Conservation (phyloP, 2,329 filamentous ascomycete species). For the Colletotrichum neosansevieriae region DNA sequence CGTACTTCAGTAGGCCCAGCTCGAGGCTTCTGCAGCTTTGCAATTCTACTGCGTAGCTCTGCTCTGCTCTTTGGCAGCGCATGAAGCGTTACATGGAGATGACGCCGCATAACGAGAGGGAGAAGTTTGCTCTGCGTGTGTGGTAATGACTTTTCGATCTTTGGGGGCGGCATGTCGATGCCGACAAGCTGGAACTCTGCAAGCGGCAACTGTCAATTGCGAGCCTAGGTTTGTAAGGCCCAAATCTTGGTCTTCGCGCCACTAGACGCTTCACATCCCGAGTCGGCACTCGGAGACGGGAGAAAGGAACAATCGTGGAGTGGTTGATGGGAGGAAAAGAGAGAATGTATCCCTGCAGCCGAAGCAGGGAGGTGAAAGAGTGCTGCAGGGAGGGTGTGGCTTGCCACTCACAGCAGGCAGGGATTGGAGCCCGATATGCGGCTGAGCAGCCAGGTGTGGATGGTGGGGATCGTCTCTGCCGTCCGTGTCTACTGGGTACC, state of each 20-base stretch:
- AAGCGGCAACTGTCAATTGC: neutral
- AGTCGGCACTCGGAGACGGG: conserved; percentile 20
- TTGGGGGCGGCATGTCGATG: neutral
- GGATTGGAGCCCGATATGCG: conserved; percentile 29
- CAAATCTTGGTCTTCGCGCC: conserved; percentile 16
- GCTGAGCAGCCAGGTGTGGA: conserved; percentile 31
- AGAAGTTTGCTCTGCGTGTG: conserved; percentile 17
- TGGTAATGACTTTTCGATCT: conserved; percentile 9
- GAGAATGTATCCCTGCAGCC: neutral
- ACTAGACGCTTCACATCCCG: neutral
- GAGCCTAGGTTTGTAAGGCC: conserved; percentile 11
- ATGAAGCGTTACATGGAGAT: conserved; percentile 10
- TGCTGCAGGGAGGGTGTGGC: conserved; percentile 23
- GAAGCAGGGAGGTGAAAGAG: neutral
- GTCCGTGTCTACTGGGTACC: too few relatives aligned
- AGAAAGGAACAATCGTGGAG: neutral
- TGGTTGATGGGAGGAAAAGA: neutral
- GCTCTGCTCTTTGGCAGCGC: neutral
- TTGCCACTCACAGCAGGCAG: conserved; percentile 24
- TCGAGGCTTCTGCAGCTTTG: neutral
- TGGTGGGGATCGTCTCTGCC: conserved; percentile 28
- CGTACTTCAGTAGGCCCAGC: neutral
- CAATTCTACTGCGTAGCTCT: conserved; percentile 3
- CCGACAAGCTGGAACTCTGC: conserved; percentile 11
- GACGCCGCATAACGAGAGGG: conserved; percentile 19